Evolutionary conservation across 1,139 yeast genomes (phyloP), one percentile per base, ranked within the genome.

Genomic region (Candida glucosophila): DNA sequence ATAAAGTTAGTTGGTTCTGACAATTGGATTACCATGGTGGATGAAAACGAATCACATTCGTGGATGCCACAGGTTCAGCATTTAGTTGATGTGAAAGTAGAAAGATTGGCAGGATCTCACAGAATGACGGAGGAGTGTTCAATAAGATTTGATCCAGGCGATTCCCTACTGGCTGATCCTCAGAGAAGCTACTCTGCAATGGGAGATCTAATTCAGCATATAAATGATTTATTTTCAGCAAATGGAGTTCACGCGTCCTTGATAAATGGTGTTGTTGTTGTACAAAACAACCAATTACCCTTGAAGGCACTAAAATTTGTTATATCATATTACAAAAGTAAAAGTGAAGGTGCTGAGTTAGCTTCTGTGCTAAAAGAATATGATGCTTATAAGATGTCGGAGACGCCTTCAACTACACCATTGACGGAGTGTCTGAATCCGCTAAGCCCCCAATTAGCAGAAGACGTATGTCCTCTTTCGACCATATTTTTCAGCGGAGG

Each of bases 121-220:
- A 67, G 78, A 29, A 81, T 78, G 37, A 62, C 70, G 22, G 82
- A 80, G 34, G 94, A 85, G 33, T 75, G 88, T 25, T 75, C 85
- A 19, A 65, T 86, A 22, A 66, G 78, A 30, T 76, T 86, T 45
- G 80, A 78, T 37, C 76, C 88, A 1, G 88, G 82, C 21, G 55
- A 62, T 24, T 73, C 77, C 5, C 47, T 52, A 19, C 43, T 48
- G 9, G 86, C 79, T 24, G 88, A 81, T 40, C 60, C 65, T 17
- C 83, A 76, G 26, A 67, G 92, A 37, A 74, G 77, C 25, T 55
- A 68, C 21, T 67, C 75, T 27, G 67, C 78, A 10, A 71, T 85
- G 57, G 96, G 96, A 23, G 96, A 86, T 41, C 69, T 82, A 31
- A 77, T 86, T 29, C 78, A 86, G 20, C 90, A 86, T 47, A 74